A percentile compares a stretch with the other conserved stretches of the same genome.
Evolutionary conservation across 345 rosid species (phyloP).

Genomic region (Populus davidiana): DNA sequence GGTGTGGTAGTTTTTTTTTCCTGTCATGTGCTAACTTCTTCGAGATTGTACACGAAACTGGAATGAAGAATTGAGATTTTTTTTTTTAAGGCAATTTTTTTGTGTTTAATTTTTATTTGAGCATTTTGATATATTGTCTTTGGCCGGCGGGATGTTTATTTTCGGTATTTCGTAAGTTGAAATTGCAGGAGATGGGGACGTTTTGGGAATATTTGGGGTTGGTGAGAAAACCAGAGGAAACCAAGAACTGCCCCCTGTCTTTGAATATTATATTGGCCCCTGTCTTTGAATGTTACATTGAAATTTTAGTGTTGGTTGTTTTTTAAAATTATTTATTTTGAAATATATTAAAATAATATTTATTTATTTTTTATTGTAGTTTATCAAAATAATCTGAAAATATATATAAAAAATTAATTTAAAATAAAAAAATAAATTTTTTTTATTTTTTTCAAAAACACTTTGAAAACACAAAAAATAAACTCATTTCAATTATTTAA

Average conservation of each 20-base stretch:
- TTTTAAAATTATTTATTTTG: no score
- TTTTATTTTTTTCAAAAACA: no score
- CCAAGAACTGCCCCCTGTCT: constrained; percentile 19
- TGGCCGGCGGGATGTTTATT: not conserved
- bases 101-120: not conserved
- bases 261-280: not conserved
- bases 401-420: no score
- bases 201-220: constrained; percentile 28
- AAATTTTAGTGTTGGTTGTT: no score
- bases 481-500: no score
- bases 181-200: not conserved
- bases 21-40: constrained; percentile 18
- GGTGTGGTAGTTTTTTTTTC: constrained; percentile 14
- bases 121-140: not conserved
- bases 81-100: not conserved
- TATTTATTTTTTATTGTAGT: no score
- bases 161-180: not conserved
- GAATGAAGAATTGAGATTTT: constrained; percentile 4
- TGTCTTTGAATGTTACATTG: no score
- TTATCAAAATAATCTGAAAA: no score
- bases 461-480: no score
- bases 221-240: constrained; percentile 32
- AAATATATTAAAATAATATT: no score
- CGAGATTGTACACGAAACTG: constrained; percentile 22
- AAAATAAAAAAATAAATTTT: no score